A percentile compares a stretch with the other conserved stretches of the same genome.
phyloP scores from a whole-genome alignment of 768 basidiomycete genomes.

The Holtermanniella nyarrowii region DNA sequence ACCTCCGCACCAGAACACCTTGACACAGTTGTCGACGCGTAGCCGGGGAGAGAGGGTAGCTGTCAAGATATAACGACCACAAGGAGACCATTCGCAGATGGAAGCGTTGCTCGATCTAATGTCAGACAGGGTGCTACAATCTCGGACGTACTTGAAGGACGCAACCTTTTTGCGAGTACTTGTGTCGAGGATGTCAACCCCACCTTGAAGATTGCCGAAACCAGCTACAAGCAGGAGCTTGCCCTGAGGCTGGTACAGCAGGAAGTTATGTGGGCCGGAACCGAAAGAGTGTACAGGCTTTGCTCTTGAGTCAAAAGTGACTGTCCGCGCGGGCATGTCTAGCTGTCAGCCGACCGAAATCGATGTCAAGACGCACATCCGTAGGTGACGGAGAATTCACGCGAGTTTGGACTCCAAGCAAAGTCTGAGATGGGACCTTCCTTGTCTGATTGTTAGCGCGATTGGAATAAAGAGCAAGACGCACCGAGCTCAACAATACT shows the following conservation, averaged over 20 bases:
- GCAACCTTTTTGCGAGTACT: constrained; percentile 70
- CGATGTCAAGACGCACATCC: constrained; percentile 59
- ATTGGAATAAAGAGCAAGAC: constrained; percentile 5
- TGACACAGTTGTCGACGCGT: constrained; percentile 94
- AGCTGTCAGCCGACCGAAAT: background rate
- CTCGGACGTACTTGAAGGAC: constrained; percentile 35
- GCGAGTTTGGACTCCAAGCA: constrained; percentile 87
- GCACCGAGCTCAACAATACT: constrained; percentile 56
- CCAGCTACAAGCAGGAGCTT: constrained; percentile 79
- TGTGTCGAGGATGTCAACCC: constrained; percentile 84
- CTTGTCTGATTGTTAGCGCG: no score
- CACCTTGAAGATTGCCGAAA: constrained; percentile 92
- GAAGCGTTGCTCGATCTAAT: constrained; percentile 91
- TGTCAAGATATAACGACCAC: constrained; percentile 83
- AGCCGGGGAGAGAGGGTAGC: constrained; percentile 91
- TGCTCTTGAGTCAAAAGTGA: constrained; percentile 84
- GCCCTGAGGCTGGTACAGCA: constrained; percentile 89
- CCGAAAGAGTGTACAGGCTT: constrained; percentile 85
- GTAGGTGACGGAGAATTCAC: constrained; percentile 93
- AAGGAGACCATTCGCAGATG: constrained; percentile 88
- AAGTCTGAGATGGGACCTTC: constrained; percentile 98
- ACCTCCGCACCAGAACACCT: constrained; percentile 88
- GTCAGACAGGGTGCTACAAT: constrained; percentile 14
- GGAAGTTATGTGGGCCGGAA: constrained; percentile 76
- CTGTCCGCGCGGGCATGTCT: constrained; percentile 93